These are phyloP conservation scores for Colletotrichum eleusines DNA, from an alignment of 2,329 filamentous ascomycete species.

Conservation along the genomic window DNA sequence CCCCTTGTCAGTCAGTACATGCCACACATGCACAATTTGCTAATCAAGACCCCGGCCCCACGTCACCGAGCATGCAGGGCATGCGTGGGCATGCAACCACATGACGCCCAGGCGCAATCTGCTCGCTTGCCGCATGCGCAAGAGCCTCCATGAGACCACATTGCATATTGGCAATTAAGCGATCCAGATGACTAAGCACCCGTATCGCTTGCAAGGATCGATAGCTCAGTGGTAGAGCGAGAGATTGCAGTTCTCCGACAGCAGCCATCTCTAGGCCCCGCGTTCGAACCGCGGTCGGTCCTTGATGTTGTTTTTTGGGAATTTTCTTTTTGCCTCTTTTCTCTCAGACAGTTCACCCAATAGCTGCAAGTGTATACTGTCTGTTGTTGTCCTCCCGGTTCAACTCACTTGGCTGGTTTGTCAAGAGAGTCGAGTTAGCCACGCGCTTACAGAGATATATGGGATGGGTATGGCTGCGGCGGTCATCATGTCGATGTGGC, in stretches of 20 bases:
- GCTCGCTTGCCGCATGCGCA: conserved; percentile 11
- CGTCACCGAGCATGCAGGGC: not conserved
- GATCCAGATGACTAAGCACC: conserved; percentile 24
- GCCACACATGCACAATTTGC: conserved; percentile 15
- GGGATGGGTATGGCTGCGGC: too few relatives aligned
- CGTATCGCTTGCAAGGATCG: conserved; percentile 21
- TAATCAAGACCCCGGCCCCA: conserved; percentile 22
- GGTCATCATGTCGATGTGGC: not conserved
- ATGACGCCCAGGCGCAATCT: conserved; percentile 2
- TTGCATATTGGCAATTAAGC: not conserved
- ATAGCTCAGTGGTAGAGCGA: conserved; percentile 42
- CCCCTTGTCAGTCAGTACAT: not conserved
- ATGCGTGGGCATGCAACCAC: conserved; percentile 5
- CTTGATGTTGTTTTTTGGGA: not conserved
- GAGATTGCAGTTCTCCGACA: conserved; percentile 35
- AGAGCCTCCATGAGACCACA: conserved; percentile 19
- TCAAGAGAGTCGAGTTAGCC: not conserved
- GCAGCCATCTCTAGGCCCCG: conserved; percentile 41
- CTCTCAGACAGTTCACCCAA: not conserved
- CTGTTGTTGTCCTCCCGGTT: not conserved
- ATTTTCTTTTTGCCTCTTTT: too few relatives aligned
- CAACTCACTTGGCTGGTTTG: not conserved
- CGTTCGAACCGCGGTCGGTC: conserved; percentile 42
- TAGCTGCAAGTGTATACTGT: not conserved
- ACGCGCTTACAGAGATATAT: too few relatives aligned